Percentiles rank a stretch among this genome's conserved stretches.
These are phyloP conservation scores for Ophioceras dolichostomum DNA, from an alignment of 2,329 filamentous ascomycete species.

Conservation along the genomic window DNA sequence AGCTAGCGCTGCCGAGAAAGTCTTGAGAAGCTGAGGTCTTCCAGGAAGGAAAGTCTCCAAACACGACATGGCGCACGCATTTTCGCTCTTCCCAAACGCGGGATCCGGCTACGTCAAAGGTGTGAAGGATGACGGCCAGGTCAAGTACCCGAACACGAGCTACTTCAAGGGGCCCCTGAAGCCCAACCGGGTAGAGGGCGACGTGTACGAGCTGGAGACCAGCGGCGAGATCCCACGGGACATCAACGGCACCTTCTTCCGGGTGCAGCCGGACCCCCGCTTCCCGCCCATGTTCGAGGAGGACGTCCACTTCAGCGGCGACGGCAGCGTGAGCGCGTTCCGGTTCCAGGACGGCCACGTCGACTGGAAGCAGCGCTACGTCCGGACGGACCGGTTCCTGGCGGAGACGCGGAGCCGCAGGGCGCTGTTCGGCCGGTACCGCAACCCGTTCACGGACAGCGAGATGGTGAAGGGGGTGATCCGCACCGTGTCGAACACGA, in stretches of 20 bases:
- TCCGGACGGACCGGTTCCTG: conserved; percentile 23
- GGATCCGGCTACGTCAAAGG: conserved; percentile 10
- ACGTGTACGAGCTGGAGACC: conserved; percentile 11
- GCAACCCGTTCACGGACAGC: conserved; percentile 44
- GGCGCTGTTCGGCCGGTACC: conserved; percentile 39
- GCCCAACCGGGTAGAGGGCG: conserved; percentile 10
- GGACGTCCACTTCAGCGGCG: conserved; percentile 27
- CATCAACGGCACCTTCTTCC: conserved; percentile 33
- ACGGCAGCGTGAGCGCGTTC: conserved; percentile 26
- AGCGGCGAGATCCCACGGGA: conserved; percentile 24
- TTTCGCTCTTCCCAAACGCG: conserved; percentile 9
- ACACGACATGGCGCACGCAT: conserved; percentile 9
- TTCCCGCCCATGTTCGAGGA: conserved; percentile 42
- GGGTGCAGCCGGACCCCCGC: conserved; percentile 38
- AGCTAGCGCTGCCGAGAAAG: too few relatives aligned
- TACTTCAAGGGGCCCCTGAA: conserved; percentile 9
- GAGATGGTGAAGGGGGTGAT: conserved; percentile 42
- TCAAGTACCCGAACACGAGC: conserved; percentile 8
- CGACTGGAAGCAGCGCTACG: conserved; percentile 29
- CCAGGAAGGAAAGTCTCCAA: too few relatives aligned
- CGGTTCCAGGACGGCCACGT: conserved; percentile 25
- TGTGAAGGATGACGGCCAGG: conserved; percentile 7
- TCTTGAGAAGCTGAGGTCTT: too few relatives aligned
- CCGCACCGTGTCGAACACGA: conserved; percentile 45
- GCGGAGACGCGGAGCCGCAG: conserved; percentile 16